phyloP scores from a whole-genome alignment of 2,329 filamentous ascomycete genomes.

The Mycosphaerella arachidis region DNA sequence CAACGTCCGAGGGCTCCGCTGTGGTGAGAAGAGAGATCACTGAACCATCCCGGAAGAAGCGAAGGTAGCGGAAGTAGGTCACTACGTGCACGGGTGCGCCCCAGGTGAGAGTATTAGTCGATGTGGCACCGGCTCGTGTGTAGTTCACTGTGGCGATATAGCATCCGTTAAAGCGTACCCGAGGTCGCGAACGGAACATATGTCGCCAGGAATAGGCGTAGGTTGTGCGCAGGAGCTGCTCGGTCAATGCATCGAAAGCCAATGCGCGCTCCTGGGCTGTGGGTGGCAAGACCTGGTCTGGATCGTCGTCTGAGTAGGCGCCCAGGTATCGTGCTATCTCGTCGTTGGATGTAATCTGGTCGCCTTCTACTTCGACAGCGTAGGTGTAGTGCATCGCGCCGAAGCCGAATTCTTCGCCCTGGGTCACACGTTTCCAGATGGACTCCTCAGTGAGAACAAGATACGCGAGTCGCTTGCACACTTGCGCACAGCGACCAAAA shows the following conservation, averaged over 20 bases:
- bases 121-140: slow-evolving; percentile 71
- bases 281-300: slow-evolving; percentile 10
- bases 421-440: slow-evolving; percentile 76
- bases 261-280: slow-evolving; percentile 20
- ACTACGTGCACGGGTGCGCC: slow-evolving; percentile 84
- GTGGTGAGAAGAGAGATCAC: slow-evolving; percentile 77
- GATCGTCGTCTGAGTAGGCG: slow-evolving; percentile 15
- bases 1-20: slow-evolving; percentile 76
- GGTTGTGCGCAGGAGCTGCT: slow-evolving; percentile 25
- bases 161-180: slow-evolving; percentile 88
- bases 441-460: slow-evolving; percentile 77
- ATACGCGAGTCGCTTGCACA: slow-evolving; percentile 84
- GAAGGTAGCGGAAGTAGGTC: slow-evolving; percentile 95
- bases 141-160: slow-evolving; percentile 99
- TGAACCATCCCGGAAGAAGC: slow-evolving; percentile 88
- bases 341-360: slow-evolving; percentile 29
- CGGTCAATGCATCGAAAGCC: slow-evolving; percentile 24
- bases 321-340: slow-evolving; percentile 23
- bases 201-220: slow-evolving; percentile 44
- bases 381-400: slow-evolving; percentile 77
- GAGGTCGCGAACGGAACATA: slow-evolving; percentile 78
- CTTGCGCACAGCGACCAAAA: slow-evolving; percentile 69
- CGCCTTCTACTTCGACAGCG: slow-evolving; percentile 56
- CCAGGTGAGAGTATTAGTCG: slow-evolving; percentile 69
- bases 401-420: slow-evolving; percentile 71